Conservation (phyloP, 2,329 filamentous ascomycete genomes). For the Penicillium sp. region DNA sequence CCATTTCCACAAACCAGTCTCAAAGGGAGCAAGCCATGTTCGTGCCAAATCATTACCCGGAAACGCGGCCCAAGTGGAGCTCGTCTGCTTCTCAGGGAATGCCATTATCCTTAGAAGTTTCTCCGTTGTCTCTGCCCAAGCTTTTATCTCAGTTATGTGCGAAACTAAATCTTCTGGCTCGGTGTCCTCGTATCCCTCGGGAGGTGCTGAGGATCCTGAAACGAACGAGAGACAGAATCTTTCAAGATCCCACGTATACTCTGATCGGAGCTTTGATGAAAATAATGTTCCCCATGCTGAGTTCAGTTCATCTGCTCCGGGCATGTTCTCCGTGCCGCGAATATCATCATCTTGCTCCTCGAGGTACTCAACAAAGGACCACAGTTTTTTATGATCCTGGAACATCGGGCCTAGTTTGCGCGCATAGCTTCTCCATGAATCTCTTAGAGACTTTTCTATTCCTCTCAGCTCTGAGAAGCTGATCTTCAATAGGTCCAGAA, state of each 20-base stretch:
- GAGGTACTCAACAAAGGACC: neutral
- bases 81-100: neutral
- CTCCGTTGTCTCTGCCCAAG: neutral
- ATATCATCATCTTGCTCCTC: neutral
- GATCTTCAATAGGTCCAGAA: neutral
- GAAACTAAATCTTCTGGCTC: neutral
- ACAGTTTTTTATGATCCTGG: neutral
- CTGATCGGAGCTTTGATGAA: neutral
- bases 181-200: neutral
- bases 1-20: neutral
- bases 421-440: neutral
- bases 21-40: neutral
- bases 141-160: neutral
- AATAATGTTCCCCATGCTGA: too few species aligned
- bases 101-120: neutral
- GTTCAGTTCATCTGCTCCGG: neutral
- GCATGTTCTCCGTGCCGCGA: neutral
- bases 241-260: conserved; percentile 1
- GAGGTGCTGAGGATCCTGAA: neutral
- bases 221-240: neutral
- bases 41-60: neutral
- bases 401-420: neutral
- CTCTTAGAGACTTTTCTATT: neutral
- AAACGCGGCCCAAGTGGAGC: neutral
- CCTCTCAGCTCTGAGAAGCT: neutral